These are phyloP conservation scores for Coleophoma eucalyptorum DNA, from an alignment of 2,329 filamentous ascomycete genomes.

Conservation along the genomic window DNA sequence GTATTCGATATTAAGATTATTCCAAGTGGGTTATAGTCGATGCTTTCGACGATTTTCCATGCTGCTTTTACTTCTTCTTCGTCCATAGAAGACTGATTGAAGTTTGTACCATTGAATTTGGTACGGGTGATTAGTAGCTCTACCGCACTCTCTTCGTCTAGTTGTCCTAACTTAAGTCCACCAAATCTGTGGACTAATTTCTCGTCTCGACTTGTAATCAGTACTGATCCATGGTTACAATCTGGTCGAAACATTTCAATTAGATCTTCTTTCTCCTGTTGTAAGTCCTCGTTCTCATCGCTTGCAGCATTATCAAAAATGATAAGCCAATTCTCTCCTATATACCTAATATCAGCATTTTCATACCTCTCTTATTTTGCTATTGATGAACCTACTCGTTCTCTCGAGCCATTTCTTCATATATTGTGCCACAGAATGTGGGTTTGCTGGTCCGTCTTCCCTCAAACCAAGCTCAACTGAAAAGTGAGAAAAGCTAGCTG, in stretches of 20 bases:
- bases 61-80: background rate
- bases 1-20: background rate
- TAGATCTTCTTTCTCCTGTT: background rate
- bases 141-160: background rate
- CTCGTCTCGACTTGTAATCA: background rate
- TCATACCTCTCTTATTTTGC: too few species aligned
- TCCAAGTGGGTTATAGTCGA: background rate
- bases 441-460: background rate
- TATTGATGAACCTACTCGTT: too few species aligned
- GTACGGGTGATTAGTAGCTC: background rate
- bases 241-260: background rate
- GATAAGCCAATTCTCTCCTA: background rate
- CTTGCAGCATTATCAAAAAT: background rate
- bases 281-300: background rate
- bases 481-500: background rate
- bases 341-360: background rate
- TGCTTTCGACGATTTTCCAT: background rate
- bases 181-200: background rate
- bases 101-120: background rate
- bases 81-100: background rate
- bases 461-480: background rate
- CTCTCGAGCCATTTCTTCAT: too few species aligned
- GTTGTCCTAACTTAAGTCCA: background rate
- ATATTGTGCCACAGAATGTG: too few species aligned
- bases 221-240: background rate